Evolutionary conservation across 2,329 filamentous ascomycete species (phyloP).

Genomic region (Penicillium sp.): DNA sequence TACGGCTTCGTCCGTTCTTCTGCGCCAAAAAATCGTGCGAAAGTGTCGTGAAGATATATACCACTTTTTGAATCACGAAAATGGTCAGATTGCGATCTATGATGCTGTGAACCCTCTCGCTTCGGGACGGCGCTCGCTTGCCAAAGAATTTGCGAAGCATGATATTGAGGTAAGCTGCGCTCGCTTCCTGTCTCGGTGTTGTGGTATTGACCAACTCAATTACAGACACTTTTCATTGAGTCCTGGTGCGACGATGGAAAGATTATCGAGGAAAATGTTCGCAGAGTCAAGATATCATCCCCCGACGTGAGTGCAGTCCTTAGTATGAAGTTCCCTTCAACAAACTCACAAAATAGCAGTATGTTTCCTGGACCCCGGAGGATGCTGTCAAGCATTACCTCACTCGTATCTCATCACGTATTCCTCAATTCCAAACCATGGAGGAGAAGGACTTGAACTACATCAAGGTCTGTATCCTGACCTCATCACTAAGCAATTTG

Average conservation of each 20-base stretch:
- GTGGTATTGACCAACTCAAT: background rate
- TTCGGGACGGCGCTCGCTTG: conserved; percentile 77
- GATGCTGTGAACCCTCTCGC: conserved; percentile 95
- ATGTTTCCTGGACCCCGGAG: conserved; percentile 86
- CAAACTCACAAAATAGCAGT: conserved; percentile 55
- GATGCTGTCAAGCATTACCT: conserved; percentile 93
- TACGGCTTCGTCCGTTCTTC: conserved; percentile 85
- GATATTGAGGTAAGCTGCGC: conserved; percentile 73
- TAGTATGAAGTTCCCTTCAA: conserved; percentile 2
- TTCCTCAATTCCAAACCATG: conserved; percentile 97
- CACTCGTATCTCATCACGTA: conserved; percentile 84
- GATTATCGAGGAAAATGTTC: conserved; percentile 94
- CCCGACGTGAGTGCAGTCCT: conserved; percentile 71
- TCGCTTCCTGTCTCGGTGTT: background rate
- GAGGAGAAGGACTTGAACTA: conserved; percentile 91
- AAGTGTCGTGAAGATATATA: conserved; percentile 98
- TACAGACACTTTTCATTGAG: conserved; percentile 90
- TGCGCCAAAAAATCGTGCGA: conserved; percentile 96
- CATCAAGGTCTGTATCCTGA: conserved; percentile 66
- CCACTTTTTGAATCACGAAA: conserved; percentile 93
- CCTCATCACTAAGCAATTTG: background rate
- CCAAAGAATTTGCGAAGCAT: conserved; percentile 97
- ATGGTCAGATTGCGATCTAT: conserved; percentile 97
- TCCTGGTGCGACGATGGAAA: conserved; percentile 91
- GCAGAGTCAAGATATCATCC: conserved; percentile 96